These are phyloP conservation scores for Claviceps pusilla DNA, from an alignment of 2,329 filamentous ascomycete species.

Conservation along the genomic window DNA sequence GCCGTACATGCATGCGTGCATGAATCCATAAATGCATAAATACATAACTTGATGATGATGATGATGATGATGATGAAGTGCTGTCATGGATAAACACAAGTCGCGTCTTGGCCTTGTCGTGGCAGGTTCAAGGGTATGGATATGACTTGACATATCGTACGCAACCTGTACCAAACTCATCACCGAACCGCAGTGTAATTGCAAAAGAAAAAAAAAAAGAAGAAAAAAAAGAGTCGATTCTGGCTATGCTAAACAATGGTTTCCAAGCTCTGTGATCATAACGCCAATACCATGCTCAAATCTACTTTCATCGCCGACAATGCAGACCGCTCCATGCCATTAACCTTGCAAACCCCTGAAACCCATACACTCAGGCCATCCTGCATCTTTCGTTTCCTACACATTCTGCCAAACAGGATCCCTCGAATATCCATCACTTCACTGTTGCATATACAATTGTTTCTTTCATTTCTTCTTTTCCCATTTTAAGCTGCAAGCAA, in stretches of 20 bases:
- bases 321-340: neutral
- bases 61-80: too few species aligned
- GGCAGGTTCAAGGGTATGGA: too few species aligned
- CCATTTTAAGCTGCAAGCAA: slow-evolving; percentile 12
- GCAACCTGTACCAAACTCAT: neutral
- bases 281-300: slow-evolving; percentile 5
- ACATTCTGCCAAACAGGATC: neutral
- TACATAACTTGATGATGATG: too few species aligned
- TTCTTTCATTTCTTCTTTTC: neutral
- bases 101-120: too few species aligned
- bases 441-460: neutral
- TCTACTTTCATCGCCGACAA: neutral
- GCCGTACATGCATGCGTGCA: too few species aligned
- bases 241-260: neutral
- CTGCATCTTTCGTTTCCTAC: neutral
- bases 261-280: slow-evolving; percentile 2
- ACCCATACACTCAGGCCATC: neutral
- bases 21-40: too few species aligned
- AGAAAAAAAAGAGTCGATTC: neutral
- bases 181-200: neutral
- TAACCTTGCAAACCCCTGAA: neutral
- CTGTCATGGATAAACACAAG: too few species aligned
- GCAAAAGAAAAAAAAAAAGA: neutral
- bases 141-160: neutral
- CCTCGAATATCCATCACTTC: neutral